Conservation (phyloP, 345 rosid genomes). For the Trapa incisa region DNA sequence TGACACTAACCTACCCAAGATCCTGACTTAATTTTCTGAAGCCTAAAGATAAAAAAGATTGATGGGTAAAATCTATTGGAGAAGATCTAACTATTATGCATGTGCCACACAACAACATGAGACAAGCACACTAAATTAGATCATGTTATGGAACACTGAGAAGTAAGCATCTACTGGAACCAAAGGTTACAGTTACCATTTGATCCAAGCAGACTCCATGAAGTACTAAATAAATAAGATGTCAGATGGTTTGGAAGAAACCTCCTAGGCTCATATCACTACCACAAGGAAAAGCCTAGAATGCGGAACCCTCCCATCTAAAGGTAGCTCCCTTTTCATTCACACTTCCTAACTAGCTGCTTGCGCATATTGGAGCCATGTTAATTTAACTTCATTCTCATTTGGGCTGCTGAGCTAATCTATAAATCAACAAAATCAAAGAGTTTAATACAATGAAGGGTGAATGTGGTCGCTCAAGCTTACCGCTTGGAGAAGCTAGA, state of each 20-base stretch:
- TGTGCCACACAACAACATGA: neutral
- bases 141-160: neutral
- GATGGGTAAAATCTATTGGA: neutral
- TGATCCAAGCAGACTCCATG: neutral
- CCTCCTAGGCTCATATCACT: neutral
- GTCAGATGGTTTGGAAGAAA: neutral
- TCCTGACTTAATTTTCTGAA: no score
- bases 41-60: no score
- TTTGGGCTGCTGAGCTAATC: neutral
- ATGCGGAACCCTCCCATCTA: neutral
- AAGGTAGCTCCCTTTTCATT: neutral
- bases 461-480: neutral
- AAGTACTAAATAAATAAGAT: neutral
- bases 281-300: neutral
- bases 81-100: neutral
- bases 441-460: neutral
- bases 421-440: neutral
- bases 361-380: neutral
- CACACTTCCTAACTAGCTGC: neutral
- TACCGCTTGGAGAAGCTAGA: slow-evolving; percentile 35
- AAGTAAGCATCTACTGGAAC: neutral
- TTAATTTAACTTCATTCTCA: neutral
- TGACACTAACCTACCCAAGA: no score
- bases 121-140: neutral
- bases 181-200: neutral